Percentiles rank a stretch among this genome's conserved stretches.
Conservation (phyloP, 768 basidiomycete genomes). For the Multifurca ochricompacta region DNA sequence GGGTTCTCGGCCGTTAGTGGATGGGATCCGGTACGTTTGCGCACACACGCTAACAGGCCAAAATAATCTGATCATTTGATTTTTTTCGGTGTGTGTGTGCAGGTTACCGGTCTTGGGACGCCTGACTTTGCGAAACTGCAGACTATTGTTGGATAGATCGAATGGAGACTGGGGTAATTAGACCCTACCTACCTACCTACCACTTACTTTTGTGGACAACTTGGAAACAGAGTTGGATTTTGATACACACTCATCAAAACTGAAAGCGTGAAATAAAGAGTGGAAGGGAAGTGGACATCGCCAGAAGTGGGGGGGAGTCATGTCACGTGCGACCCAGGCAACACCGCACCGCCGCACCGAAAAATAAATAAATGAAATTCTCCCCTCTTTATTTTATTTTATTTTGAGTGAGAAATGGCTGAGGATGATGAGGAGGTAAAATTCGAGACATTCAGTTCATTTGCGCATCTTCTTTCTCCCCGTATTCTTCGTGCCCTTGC, state of each 20-base stretch:
- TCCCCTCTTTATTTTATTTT: no score
- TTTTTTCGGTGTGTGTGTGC: not conserved
- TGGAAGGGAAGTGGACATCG: no score
- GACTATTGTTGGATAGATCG: constrained; percentile 20
- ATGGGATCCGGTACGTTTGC: constrained; percentile 18
- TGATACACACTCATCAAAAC: not conserved
- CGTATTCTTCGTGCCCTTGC: constrained; percentile 85
- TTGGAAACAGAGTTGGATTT: not conserved
- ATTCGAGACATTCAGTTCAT: constrained; percentile 34
- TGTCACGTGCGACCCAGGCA: no score
- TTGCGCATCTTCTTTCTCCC: constrained; percentile 75
- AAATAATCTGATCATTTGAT: not conserved
- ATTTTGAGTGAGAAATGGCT: not conserved
- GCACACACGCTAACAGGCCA: no score
- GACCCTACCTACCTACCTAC: no score
- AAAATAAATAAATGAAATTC: no score
- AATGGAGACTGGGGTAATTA: no score
- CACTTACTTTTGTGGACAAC: not conserved
- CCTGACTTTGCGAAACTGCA: constrained; percentile 28
- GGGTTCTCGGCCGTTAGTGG: constrained; percentile 30
- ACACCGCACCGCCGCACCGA: no score
- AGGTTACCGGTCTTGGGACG: constrained; percentile 28
- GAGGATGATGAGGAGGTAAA: not conserved
- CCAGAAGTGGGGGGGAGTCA: no score
- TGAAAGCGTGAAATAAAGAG: no score